Base-by-base conservation (phyloP, 257 asterid species). In the Solanum virginianum region DNA sequence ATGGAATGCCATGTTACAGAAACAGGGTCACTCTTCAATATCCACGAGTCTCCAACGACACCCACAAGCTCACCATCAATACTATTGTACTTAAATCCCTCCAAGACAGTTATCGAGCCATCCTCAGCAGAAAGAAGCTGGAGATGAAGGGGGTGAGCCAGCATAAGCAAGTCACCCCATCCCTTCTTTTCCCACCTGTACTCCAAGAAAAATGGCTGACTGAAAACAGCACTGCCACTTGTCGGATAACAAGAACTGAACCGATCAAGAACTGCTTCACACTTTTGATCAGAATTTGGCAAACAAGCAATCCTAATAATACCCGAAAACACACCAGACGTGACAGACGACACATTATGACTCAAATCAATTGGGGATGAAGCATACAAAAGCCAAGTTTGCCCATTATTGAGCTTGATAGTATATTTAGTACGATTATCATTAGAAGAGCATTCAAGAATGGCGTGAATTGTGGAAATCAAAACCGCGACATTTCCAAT, bases 71-170 rank as follows among this genome's bases (percentile, higher is more conserved):
- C 97, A 8, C 98, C 99, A 91, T 96, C 99, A 72, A 96, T 90
- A 62, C 97, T 91, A 8, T 87, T 72, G 81, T 93, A 96, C 90
- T 92, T 95, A 80, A 96, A 92, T 69, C 90, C 92, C 82, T 95
- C 92, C 84, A 96, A 80, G 16, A 93, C 88, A 32, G 94, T 89
- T 5, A 93, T 80, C 0, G 93, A 89, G 66, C 83, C 49, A 84
- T 89, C 95, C 14, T 79, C 14, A 45, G 85, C 86, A 0, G 94
- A 91, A 82, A 96, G 93, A 84, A 95, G 97, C 86, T 65, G 81
- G 26, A 91, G 93, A 88, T 96, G 99, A 55, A 96, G 95, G 66
- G 99, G 98, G 85, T 96, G 97, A 14, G 99, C 99, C n/a, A 96
- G 95, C 97, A 95, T 95, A 32, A 96, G 87, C 89, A 96, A 84